Base-by-base conservation (phyloP, 352 stramenopile species). In the Phytophthora parvispora region DNA sequence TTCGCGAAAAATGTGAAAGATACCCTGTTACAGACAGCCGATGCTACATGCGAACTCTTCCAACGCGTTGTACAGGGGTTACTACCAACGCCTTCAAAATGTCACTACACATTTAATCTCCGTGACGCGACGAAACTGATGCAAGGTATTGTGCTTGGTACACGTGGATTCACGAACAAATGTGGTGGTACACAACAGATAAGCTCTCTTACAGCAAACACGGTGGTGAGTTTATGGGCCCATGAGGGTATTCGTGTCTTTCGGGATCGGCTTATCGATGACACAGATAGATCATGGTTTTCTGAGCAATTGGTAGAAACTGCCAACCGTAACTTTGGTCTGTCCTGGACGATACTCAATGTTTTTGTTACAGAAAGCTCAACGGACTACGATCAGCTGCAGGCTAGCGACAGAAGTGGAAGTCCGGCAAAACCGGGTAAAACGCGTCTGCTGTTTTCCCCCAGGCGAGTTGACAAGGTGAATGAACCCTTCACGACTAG, bases 161-260 rank as follows among this genome's bases (percentile, higher is more conserved):
- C 61, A 12, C 68, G 51, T 48, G 67, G 27, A 52, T 80, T 62
- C 76, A 75, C 60, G 27, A 68, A 16, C 12, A 69, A 60, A 10
- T 75, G 55, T 10, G 40, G 40, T 40, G 40, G 25, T 34, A n/a
- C 36, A 43, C 40, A 53, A 8, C 25, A 43, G 2, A 67, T 16
- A 2, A 53, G 28, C 18, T 52, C 42, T 13, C 60, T 84, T 36
- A 74, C 70, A 4, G 40, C 65, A 1, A 86, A 92, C n/a, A 80
- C 75, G 0, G 75, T 98, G 4, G 56, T 78, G 0, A 83, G 77
- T 22, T 75, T 99, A 6, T 99, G 95, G 91, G 82, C 91, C 22
- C 94, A 99, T 57, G 96, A 99, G 64, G 86, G 72, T 31, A 85
- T 94, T 60, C 79, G 96, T 2, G 94, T 99, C 3, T 99, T 99